Conservation (phyloP, 2,329 filamentous ascomycete species). For the Hirsutella thompsonii region DNA sequence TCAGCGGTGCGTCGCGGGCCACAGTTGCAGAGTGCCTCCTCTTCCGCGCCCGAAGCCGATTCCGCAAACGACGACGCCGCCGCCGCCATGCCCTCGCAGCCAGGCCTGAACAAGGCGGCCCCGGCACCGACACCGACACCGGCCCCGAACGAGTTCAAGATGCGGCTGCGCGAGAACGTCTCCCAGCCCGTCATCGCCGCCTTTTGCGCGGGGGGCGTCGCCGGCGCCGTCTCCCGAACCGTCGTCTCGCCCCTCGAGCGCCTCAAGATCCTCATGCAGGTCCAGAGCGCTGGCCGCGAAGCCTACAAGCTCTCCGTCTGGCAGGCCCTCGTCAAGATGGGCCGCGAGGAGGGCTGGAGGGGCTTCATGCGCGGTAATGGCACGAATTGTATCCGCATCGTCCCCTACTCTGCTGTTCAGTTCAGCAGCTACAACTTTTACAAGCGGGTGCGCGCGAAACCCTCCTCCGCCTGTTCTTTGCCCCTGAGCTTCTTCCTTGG, state of each 20-base stretch:
- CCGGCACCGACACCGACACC: constrained; percentile 4
- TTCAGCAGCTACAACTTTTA: constrained; percentile 98
- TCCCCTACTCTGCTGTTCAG: constrained; percentile 95
- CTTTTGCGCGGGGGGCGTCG: constrained; percentile 87
- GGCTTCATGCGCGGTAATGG: constrained; percentile 98
- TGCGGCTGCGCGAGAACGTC: constrained; percentile 36
- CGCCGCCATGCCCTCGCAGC: constrained; percentile 11
- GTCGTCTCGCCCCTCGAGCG: constrained; percentile 93
- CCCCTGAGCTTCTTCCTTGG: not conserved
- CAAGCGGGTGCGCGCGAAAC: constrained; percentile 54
- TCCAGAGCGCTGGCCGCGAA: constrained; percentile 79
- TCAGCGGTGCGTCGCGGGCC: constrained; percentile 14
- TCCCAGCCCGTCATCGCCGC: constrained; percentile 81
- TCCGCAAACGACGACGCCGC: constrained; percentile 4
- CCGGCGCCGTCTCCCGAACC: constrained; percentile 92
- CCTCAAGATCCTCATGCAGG: constrained; percentile 94
- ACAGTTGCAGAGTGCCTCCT: constrained; percentile 6
- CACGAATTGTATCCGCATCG: constrained; percentile 95
- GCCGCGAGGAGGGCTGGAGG: constrained; percentile 90
- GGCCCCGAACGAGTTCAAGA: constrained; percentile 6
- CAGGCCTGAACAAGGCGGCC: constrained; percentile 14
- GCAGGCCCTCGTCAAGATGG: constrained; percentile 88
- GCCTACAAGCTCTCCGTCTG: constrained; percentile 90
- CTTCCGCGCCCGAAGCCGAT: constrained; percentile 3
- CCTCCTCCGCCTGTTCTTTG: not conserved